phyloP scores from a whole-genome alignment of 768 basidiomycete species.

The Jaapia argillacea region DNA sequence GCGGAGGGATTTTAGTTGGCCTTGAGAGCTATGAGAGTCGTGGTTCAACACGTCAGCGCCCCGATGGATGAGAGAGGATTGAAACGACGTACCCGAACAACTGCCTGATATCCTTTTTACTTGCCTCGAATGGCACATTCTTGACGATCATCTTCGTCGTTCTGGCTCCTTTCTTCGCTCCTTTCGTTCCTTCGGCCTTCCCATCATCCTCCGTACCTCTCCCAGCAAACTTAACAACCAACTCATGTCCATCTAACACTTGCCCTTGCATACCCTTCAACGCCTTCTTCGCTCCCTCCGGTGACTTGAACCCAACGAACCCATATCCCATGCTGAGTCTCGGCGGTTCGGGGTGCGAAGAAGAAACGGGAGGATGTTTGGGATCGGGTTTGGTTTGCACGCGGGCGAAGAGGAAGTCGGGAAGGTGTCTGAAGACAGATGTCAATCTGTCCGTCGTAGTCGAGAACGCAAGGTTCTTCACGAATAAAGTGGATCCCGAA shows the following conservation, averaged over 20 bases:
- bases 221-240: conserved; percentile 82
- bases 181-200: conserved; percentile 25
- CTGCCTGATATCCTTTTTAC: conserved; percentile 84
- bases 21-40: conserved; percentile 68
- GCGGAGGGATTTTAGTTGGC: conserved; percentile 89
- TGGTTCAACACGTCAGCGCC: conserved; percentile 2
- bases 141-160: conserved; percentile 97
- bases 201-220: conserved; percentile 58
- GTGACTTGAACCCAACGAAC: conserved; percentile 82
- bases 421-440: conserved; percentile 61
- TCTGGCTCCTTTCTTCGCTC: conserved; percentile 38
- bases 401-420: conserved; percentile 78
- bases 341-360: conserved; percentile 21
- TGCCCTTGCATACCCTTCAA: conserved; percentile 71
- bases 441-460: conserved; percentile 70
- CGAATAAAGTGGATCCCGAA: conserved; percentile 76
- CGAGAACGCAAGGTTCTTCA: conserved; percentile 94
- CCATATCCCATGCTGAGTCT: conserved; percentile 93
- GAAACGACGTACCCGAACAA: conserved; percentile 67
- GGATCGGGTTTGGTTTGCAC: conserved; percentile 89
- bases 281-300: conserved; percentile 64
- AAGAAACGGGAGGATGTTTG: conserved; percentile 43
- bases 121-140: conserved; percentile 96
- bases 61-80: neutral
- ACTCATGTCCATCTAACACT: conserved; percentile 76